These are phyloP conservation scores for Camelina neglecta DNA, from an alignment of 345 rosid species.

Conservation along the genomic window DNA sequence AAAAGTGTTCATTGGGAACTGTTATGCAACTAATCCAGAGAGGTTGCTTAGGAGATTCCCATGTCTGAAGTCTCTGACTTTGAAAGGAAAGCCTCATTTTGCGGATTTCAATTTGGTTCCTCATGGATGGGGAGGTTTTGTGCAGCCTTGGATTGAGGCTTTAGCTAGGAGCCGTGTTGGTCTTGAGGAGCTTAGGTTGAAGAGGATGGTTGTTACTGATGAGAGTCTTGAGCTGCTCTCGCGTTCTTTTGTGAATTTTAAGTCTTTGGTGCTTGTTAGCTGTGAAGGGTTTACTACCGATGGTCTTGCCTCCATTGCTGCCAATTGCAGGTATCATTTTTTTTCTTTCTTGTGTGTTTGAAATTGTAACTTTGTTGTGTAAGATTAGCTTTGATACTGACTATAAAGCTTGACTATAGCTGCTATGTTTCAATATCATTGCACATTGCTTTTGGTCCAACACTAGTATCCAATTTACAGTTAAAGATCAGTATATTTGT, in stretches of 20 bases:
- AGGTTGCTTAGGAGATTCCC: constrained; percentile 78
- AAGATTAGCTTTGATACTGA: not conserved
- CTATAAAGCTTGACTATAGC: not conserved
- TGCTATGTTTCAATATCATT: not conserved
- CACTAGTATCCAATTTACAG: not conserved
- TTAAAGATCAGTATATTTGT: too few relatives aligned
- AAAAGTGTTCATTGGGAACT: constrained; percentile 82
- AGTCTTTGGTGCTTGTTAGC: constrained; percentile 91
- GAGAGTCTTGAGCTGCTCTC: constrained; percentile 86
- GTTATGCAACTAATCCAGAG: constrained; percentile 81
- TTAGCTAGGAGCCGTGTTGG: constrained; percentile 59
- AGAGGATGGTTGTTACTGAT: constrained; percentile 94
- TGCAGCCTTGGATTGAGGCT: constrained; percentile 83
- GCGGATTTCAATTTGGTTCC: constrained; percentile 96
- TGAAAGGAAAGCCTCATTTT: constrained; percentile 99
- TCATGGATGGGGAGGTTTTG: constrained; percentile 82
- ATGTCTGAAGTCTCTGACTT: constrained; percentile 62
- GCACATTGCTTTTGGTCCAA: not conserved
- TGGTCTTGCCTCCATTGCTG: constrained; percentile 88
- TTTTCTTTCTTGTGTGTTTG: not conserved
- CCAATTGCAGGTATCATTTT: constrained; percentile 75
- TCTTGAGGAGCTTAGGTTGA: constrained; percentile 91
- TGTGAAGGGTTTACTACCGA: constrained; percentile 95
- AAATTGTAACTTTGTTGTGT: not conserved
- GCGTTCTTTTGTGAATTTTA: constrained; percentile 67